Base-by-base conservation (phyloP, 2,329 filamentous ascomycete species). In the Myriosclerotinia scirpicola region DNA sequence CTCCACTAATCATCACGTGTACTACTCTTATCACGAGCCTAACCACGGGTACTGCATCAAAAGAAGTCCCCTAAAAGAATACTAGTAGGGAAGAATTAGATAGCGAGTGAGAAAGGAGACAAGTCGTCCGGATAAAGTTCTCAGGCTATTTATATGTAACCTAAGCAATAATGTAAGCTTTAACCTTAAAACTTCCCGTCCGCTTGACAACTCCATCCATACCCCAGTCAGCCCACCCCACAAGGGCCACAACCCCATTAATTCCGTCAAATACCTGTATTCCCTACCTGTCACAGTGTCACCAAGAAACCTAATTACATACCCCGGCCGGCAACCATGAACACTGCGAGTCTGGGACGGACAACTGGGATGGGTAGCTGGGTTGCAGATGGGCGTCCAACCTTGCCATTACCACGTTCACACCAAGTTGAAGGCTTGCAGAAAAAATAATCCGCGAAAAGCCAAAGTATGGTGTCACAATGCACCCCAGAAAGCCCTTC, bases 81-180 rank as follows among this genome's bases (percentile, higher is more conserved):
- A 50, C 56, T 48, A 60, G 44, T 46, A 46, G 42, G 30, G 56
- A 50, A 60, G 17, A 60, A 60, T 14, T 15, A 50, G 8, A 60
- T 22, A 22, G 14, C 14, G 8, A 1, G 15, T 12, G 22, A 50
- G 5, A 50, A 60, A 50, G 20, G 22, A 50, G 20, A 34, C 14
- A 50, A 60, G 56, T 60, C 56, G 58, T 60, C 58, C 58, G 58
- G 58, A 50, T 60, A 60, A 60, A 48, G 20, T 50, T 60, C 20
- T 50, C n/a, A 26, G 58, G 44, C 58, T 61, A 50, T 50, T 61
- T 48, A 50, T 12, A n/a, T 26, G 30, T 17, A 48, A 9, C 12
- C 56, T 17, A 26, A 26, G 26, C n/a, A n/a, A n/a, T 12, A 48
- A 48, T 26, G 26, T 26, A 26, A 26, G 26, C 42, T 30, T 60